These are phyloP conservation scores for Puccinia horiana DNA, from an alignment of 1,284 basidiomycete species.

Conservation along the genomic window DNA sequence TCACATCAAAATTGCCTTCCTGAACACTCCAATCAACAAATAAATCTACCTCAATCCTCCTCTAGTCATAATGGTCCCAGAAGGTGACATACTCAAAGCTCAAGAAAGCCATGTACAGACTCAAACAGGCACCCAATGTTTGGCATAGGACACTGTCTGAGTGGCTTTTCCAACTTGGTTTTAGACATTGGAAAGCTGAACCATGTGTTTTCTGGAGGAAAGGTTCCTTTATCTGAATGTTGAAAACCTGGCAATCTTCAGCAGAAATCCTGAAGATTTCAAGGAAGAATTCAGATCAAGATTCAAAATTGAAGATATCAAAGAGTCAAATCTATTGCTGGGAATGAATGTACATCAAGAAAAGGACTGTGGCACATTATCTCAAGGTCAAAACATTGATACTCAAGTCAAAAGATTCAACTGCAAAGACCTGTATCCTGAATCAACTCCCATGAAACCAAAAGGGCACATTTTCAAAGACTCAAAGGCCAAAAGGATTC, in stretches of 20 bases:
- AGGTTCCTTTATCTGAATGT: too few species aligned
- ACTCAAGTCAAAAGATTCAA: not conserved
- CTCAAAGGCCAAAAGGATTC: too few species aligned
- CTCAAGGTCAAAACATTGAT: constrained; percentile 13
- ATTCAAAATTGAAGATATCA: not conserved
- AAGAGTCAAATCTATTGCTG: not conserved
- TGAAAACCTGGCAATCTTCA: too few species aligned
- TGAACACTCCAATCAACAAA: not conserved
- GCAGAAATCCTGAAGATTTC: too few species aligned
- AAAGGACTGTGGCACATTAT: not conserved
- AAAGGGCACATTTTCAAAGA: too few species aligned
- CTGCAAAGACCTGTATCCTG: not conserved
- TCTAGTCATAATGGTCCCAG: not conserved
- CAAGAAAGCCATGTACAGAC: too few species aligned
- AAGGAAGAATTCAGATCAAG: too few species aligned
- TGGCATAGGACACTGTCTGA: not conserved
- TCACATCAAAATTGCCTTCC: not conserved
- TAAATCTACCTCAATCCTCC: not conserved
- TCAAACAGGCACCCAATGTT: not conserved
- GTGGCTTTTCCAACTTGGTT: not conserved
- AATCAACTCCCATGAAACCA: not conserved
- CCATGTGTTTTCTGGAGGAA: too few species aligned
- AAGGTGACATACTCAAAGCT: not conserved
- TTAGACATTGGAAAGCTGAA: too few species aligned
- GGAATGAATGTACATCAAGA: constrained; percentile 8